Percentiles rank a stretch among this genome's conserved stretches.
These are phyloP conservation scores for Dactylellina drechsleri DNA, from an alignment of 2,329 filamentous ascomycete genomes.

Conservation along the genomic window DNA sequence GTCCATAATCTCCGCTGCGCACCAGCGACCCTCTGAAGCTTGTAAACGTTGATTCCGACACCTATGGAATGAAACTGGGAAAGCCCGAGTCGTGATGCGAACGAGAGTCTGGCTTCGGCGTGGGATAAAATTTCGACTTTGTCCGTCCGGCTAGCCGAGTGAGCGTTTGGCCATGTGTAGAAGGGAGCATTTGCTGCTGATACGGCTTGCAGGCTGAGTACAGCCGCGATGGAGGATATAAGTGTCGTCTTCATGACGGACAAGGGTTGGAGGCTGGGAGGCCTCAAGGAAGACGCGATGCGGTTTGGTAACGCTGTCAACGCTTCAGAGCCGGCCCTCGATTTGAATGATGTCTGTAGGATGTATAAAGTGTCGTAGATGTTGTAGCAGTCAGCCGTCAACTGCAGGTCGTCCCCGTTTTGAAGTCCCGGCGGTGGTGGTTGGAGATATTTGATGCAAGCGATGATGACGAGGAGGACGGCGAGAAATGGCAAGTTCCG, in stretches of 20 bases:
- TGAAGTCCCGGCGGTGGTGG: conserved; percentile 6
- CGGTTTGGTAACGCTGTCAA: not conserved
- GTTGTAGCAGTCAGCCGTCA: conserved; percentile 18
- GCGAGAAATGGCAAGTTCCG: conserved; percentile 44
- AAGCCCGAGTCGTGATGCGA: conserved; percentile 50
- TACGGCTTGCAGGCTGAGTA: conserved; percentile 34
- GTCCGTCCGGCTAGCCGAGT: conserved; percentile 15
- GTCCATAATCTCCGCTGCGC: conserved; percentile 33
- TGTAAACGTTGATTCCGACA: conserved; percentile 39
- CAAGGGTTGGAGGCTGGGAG: conserved; percentile 31
- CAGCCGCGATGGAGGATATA: conserved; percentile 40
- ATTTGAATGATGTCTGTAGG: not conserved
- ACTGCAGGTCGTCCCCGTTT: conserved; percentile 1
- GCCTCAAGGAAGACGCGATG: conserved; percentile 36
- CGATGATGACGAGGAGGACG: conserved; percentile 8
- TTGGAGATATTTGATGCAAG: not conserved
- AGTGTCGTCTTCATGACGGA: conserved; percentile 41
- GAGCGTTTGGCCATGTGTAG: conserved; percentile 51
- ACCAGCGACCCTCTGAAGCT: conserved; percentile 45
- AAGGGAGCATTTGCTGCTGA: conserved; percentile 46
- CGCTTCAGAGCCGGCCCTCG: no score
- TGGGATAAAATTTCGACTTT: conserved; percentile 45
- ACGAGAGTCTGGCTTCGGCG: conserved; percentile 30
- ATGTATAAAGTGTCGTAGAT: not conserved
- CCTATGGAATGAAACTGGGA: conserved; percentile 54